A percentile compares a stretch with the other conserved stretches of the same genome.
phyloP scores from a whole-genome alignment of 2,329 filamentous ascomycete genomes.

The Elsinoe arachidis region DNA sequence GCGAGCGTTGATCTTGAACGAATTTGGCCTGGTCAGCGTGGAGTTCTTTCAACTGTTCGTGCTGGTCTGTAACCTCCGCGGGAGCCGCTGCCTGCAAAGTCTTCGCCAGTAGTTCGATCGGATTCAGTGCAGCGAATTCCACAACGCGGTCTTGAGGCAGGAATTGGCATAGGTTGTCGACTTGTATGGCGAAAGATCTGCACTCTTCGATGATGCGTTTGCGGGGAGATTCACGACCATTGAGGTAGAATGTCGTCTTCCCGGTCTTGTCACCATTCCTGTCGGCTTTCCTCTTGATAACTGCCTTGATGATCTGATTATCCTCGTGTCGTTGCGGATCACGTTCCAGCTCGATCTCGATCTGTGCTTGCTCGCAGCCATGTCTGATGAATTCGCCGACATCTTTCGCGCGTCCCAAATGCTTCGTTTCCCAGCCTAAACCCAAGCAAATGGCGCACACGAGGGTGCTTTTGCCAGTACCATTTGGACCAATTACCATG shows the following conservation, averaged over 20 bases:
- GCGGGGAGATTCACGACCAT: constrained; percentile 53
- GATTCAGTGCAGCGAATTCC: constrained; percentile 78
- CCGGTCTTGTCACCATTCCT: constrained; percentile 38
- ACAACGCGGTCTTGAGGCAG: constrained; percentile 91
- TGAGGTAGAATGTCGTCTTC: constrained; percentile 67
- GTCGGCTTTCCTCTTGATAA: constrained; percentile 53
- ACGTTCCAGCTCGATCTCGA: constrained; percentile 83
- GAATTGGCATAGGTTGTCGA: constrained; percentile 97
- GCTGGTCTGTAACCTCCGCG: constrained; percentile 69
- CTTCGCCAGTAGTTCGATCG: constrained; percentile 71
- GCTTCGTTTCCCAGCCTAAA: constrained; percentile 71
- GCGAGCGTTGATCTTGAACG: constrained; percentile 30
- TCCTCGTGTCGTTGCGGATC: constrained; percentile 43
- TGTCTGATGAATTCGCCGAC: constrained; percentile 91
- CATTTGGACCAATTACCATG: constrained; percentile 98
- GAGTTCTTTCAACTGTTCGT: constrained; percentile 61
- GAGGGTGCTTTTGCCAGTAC: constrained; percentile 92
- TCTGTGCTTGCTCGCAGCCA: constrained; percentile 63
- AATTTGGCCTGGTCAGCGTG: constrained; percentile 31
- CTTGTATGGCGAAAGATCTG: constrained; percentile 72
- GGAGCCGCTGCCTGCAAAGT: constrained; percentile 84
- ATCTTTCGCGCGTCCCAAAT: constrained; percentile 77
- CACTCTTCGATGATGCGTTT: constrained; percentile 61
- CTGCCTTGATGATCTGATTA: constrained; percentile 68
- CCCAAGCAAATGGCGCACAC: constrained; percentile 95